Percentiles rank a stretch among this genome's conserved stretches.
Evolutionary conservation across 441 rosid genomes (phyloP).

Genomic region (Adansonia madagascariensis): DNA sequence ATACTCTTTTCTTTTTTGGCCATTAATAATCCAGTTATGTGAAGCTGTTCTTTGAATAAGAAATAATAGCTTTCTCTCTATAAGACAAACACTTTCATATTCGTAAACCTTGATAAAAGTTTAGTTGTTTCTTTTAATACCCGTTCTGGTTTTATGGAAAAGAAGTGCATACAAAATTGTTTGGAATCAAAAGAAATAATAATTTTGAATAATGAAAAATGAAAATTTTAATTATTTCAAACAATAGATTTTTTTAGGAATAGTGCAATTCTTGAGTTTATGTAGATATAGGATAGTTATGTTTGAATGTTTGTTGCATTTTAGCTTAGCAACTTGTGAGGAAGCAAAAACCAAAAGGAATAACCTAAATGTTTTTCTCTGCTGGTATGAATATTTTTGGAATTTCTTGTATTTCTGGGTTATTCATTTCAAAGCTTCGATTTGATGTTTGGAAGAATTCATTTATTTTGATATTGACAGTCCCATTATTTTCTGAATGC

Average conservation of each 20-base stretch:
- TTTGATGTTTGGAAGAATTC: not conserved
- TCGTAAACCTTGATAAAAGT: conserved; percentile 1
- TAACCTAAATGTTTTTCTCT: conserved; percentile 3
- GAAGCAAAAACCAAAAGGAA: not conserved
- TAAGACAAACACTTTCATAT: not conserved
- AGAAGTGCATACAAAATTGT: not conserved
- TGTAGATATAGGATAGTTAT: not conserved
- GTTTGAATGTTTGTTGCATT: not conserved
- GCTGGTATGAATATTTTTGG: not conserved
- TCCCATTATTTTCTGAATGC: not conserved
- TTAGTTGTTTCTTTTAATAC: not conserved
- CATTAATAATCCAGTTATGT: conserved; percentile 4
- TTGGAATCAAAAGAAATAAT: not conserved
- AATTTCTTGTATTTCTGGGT: not conserved
- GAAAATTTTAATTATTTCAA: not conserved
- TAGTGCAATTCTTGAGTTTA: not conserved
- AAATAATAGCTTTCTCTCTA: not conserved
- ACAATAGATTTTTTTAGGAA: not conserved
- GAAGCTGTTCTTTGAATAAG: not conserved
- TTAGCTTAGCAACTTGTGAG: not conserved
- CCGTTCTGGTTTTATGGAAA: not conserved
- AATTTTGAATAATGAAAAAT: not conserved
- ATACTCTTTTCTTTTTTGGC: not conserved
- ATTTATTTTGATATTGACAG: not conserved
- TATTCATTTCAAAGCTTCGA: not conserved